These are phyloP conservation scores for Blakeslea trispora DNA, from an alignment of 371 early-diverging fungal genomes.

Conservation along the genomic window DNA sequence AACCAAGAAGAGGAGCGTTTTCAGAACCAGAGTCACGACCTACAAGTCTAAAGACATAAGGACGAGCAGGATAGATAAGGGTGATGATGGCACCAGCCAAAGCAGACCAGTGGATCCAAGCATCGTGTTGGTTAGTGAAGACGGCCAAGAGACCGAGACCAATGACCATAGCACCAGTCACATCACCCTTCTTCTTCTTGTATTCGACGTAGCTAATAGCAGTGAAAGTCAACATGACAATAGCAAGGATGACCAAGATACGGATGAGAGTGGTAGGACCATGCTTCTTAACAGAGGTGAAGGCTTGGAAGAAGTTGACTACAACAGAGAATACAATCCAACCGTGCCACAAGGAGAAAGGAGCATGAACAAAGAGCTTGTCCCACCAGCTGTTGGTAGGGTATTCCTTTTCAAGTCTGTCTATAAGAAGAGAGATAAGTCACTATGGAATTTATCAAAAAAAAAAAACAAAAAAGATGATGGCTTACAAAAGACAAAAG, in stretches of 20 bases:
- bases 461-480: too few species aligned
- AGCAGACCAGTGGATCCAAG: constrained; percentile 54
- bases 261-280: constrained; percentile 52
- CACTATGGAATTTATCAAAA: too few species aligned
- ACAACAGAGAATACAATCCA: constrained; percentile 66
- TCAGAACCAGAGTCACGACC: constrained; percentile 34
- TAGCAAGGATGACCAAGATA: constrained; percentile 54
- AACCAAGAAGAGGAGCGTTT: constrained; percentile 38
- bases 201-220: constrained; percentile 70
- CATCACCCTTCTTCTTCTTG: constrained; percentile 65
- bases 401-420: constrained; percentile 52
- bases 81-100: constrained; percentile 56
- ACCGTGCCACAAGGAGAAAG: constrained; percentile 76
- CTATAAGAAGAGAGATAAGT: constrained; percentile 26
- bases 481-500: constrained; percentile 56
- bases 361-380: constrained; percentile 67
- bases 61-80: constrained; percentile 57
- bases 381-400: constrained; percentile 50
- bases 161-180: constrained; percentile 60
- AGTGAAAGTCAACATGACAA: constrained; percentile 60
- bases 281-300: constrained; percentile 45
- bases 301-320: constrained; percentile 63
- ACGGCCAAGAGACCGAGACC: constrained; percentile 51
- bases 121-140: constrained; percentile 45
- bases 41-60: constrained; percentile 47